Evolutionary conservation across 2,329 filamentous ascomycete species (phyloP).

Genomic region (Microcera coccophila): DNA sequence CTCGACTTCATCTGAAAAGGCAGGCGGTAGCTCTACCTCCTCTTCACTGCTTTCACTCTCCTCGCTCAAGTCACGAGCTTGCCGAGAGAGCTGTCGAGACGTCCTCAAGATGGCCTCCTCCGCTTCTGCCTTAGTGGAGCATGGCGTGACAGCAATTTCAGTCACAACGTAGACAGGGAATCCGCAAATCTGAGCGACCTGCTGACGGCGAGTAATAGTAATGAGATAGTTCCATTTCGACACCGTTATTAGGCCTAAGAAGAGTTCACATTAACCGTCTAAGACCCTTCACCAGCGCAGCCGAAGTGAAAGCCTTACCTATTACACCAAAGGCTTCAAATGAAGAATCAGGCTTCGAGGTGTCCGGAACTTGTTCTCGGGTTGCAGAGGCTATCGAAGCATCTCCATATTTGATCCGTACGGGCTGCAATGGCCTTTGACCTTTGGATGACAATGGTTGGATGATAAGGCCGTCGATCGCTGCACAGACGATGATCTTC

Average conservation of each 20-base stretch:
- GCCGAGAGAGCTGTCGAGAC: constrained; percentile 38
- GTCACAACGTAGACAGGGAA: constrained; percentile 82
- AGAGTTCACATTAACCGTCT: constrained; percentile 6
- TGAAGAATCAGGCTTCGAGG: constrained; percentile 42
- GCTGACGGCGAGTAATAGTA: constrained; percentile 78
- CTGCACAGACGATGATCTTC: constrained; percentile 76
- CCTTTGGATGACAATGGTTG: constrained; percentile 65
- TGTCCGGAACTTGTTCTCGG: constrained; percentile 45
- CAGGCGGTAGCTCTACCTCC: constrained; percentile 34
- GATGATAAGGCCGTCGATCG: constrained; percentile 77
- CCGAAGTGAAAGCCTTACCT: constrained; percentile 37
- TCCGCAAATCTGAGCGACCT: constrained; percentile 82
- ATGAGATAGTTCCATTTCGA: constrained; percentile 80
- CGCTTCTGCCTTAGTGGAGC: constrained; percentile 72
- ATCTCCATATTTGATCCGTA: constrained; percentile 68
- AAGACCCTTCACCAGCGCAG: not conserved
- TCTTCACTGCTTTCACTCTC: constrained; percentile 49
- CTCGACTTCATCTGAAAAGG: constrained; percentile 43
- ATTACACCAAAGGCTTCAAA: constrained; percentile 60
- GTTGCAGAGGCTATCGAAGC: constrained; percentile 42
- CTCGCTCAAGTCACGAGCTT: constrained; percentile 37
- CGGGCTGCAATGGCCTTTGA: constrained; percentile 50
- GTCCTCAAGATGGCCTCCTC: constrained; percentile 66
- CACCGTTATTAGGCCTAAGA: constrained; percentile 74
- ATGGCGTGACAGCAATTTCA: constrained; percentile 85